phyloP scores from a whole-genome alignment of 345 rosid species.

The Citrus maxima region DNA sequence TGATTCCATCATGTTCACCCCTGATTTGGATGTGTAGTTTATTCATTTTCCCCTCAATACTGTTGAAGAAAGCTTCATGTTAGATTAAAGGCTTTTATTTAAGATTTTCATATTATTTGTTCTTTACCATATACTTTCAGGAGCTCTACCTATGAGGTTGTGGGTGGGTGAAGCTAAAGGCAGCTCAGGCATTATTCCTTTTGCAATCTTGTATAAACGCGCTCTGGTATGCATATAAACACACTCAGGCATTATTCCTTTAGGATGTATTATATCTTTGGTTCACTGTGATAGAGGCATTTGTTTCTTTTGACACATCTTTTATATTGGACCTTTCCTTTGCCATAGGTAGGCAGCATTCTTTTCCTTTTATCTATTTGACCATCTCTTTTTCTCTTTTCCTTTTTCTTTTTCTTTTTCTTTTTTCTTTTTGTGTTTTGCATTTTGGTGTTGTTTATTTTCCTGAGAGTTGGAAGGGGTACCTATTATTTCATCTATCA shows the following conservation, averaged over 20 bases:
- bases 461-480: not conserved
- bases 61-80: not conserved
- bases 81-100: not conserved
- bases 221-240: constrained; percentile 40
- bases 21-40: not conserved
- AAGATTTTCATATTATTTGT: not conserved
- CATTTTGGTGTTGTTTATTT: not conserved
- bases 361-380: not conserved
- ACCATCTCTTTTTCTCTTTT: not conserved
- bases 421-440: not conserved
- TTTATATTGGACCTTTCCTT: not conserved
- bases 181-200: constrained; percentile 46
- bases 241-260: constrained; percentile 43
- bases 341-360: not conserved
- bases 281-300: not conserved
- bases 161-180: constrained; percentile 63
- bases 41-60: not conserved
- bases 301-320: not conserved
- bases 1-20: not conserved
- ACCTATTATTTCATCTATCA: not conserved
- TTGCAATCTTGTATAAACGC: constrained; percentile 58
- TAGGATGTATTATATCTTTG: not conserved
- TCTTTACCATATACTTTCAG: constrained; percentile 39
- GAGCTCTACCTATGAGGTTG: constrained; percentile 47
- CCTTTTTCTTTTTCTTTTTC: not conserved